Evolutionary conservation across 2,329 filamentous ascomycete genomes (phyloP), one percentile per base, ranked within the genome.

Genomic region (Trichoderma sp.): DNA sequence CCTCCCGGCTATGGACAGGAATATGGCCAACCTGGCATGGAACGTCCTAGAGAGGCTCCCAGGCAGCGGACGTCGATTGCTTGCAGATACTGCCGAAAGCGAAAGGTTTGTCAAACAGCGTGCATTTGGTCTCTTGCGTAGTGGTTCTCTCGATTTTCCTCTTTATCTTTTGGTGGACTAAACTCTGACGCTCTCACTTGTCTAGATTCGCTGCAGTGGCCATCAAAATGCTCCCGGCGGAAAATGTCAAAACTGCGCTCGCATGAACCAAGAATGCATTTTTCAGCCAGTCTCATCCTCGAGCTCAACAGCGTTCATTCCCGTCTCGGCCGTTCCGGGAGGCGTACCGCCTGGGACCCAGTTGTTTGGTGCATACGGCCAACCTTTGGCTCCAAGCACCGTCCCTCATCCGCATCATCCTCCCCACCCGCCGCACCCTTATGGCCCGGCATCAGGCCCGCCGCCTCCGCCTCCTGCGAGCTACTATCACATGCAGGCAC

Each of bases 211-310:
- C 47, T 89, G 87, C 79, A 88, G 86, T 71, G 87, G 87, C 33
- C 88, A 88, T 71, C 84, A 86, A 70, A 87, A 86, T 71, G 86
- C 85, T 0, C 84, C 85, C 0, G 86, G 86, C 24, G 87, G 86
- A 13, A 87, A 88, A 72, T 89, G 87, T 72, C 84, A 86, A 67
- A 89, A 88, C 73, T 89, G 87, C 73, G 85, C 86, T 49, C 86
- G 87, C 71, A 87, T 88, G 79, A 86, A 87, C 60, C 87, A 88
- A 72, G 86, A 89, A 71, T 89, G 87, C 70, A 83, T 88, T 16
- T 88, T 89, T 70, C 86, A 88, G 73, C 87, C 86, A 0, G 87
- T 88, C 1, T 87, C 85, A 4, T 85, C 84, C 0, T 84, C 85
- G 13, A 83, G 84, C 49, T 85, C 85, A 5, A 86, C 86, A 1